Percentiles rank a stretch among this genome's conserved stretches.
Evolutionary conservation across 2,329 filamentous ascomycete genomes (phyloP).

Genomic region (Fusarium sp.): DNA sequence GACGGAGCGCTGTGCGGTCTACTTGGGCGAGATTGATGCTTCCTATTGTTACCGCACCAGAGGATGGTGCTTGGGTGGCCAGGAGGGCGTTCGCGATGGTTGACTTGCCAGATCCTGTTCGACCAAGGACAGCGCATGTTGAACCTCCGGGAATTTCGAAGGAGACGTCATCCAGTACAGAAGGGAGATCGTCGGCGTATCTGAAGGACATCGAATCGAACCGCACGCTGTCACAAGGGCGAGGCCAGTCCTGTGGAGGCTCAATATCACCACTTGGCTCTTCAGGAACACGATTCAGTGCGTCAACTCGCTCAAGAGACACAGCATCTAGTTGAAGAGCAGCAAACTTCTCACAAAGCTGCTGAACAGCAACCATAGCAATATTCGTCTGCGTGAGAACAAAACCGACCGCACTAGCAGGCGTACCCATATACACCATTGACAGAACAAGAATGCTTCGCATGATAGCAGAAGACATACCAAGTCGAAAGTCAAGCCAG

Average conservation of each 20-base stretch:
- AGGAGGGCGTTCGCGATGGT: conserved; percentile 73
- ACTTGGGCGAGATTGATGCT: conserved; percentile 62
- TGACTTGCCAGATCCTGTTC: conserved; percentile 89
- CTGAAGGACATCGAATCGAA: conserved; percentile 83
- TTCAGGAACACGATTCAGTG: conserved; percentile 81
- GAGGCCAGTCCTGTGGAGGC: conserved; percentile 82
- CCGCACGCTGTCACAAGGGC: conserved; percentile 74
- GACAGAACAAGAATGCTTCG: conserved; percentile 79
- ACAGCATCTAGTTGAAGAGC: conserved; percentile 93
- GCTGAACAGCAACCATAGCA: conserved; percentile 53
- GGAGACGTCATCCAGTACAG: conserved; percentile 74
- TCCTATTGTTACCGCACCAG: conserved; percentile 66
- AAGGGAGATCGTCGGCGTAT: conserved; percentile 82
- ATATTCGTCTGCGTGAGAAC: conserved; percentile 69
- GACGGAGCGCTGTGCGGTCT: conserved; percentile 65
- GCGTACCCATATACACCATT: conserved; percentile 79
- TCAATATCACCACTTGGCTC: conserved; percentile 74
- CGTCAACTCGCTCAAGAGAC: conserved; percentile 86
- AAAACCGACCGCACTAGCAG: conserved; percentile 84
- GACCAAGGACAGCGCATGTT: conserved; percentile 76
- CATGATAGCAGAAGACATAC: conserved; percentile 69
- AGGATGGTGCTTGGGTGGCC: conserved; percentile 63
- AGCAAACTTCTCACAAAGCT: conserved; percentile 82
- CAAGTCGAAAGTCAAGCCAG: conserved; percentile 84
- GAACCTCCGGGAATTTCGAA: conserved; percentile 76